These are phyloP conservation scores for Rhizophora mangle DNA, from an alignment of 345 rosid genomes.

Conservation along the genomic window DNA sequence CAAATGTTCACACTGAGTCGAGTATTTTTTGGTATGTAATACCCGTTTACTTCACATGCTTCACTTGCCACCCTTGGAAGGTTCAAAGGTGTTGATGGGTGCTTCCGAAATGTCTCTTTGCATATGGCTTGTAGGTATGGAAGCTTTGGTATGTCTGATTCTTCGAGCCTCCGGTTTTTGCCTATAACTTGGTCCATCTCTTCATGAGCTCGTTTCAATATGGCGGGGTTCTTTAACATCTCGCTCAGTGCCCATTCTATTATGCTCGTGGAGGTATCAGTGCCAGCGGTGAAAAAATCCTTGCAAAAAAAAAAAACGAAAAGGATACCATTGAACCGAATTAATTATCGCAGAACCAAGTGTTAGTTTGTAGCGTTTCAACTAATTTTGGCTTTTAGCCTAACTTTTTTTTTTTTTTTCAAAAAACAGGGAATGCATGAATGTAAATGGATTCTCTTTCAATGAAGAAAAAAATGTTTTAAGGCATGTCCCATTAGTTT, in stretches of 20 bases:
- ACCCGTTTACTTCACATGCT: constrained; percentile 31
- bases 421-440: too few relatives aligned
- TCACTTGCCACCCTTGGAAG: constrained; percentile 39
- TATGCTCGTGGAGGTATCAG: constrained; percentile 58
- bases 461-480: too few relatives aligned
- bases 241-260: constrained; percentile 60
- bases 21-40: constrained; percentile 40
- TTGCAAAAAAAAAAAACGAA: constrained; percentile 6
- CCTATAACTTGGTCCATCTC: constrained; percentile 70
- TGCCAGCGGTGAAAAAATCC: constrained; percentile 62
- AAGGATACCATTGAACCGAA: neutral
- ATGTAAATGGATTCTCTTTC: too few relatives aligned
- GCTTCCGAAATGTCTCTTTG: constrained; percentile 51
- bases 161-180: constrained; percentile 40
- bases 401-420: too few relatives aligned
- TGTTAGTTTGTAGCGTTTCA: too few relatives aligned
- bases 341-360: too few relatives aligned
- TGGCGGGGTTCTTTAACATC: constrained; percentile 39
- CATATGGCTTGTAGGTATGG: constrained; percentile 51
- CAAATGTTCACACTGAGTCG: constrained; percentile 48
- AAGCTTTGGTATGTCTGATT: constrained; percentile 51
- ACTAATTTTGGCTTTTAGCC: too few relatives aligned
- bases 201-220: constrained; percentile 42
- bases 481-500: too few relatives aligned
- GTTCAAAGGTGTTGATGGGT: constrained; percentile 56